Evolutionary conservation across 2,329 filamentous ascomycete species (phyloP).

Genomic region (Stagonosporopsis rhizophila): DNA sequence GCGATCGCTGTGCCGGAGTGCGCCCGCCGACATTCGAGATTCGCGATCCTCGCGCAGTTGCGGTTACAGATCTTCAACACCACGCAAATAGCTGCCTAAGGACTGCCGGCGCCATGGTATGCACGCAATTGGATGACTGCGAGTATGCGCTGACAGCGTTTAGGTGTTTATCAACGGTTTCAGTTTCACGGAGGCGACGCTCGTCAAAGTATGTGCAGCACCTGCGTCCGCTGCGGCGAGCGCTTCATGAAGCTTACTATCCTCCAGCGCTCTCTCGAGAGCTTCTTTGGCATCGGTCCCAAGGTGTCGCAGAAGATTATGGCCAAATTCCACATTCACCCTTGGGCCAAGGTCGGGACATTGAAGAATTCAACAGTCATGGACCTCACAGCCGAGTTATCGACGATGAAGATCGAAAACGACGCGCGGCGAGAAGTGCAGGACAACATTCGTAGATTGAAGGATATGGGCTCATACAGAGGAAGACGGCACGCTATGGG

Average conservation of each 20-base stretch:
- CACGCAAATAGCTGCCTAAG: slow-evolving; percentile 22
- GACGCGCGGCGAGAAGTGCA: slow-evolving; percentile 78
- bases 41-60: slow-evolving; percentile 24
- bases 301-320: slow-evolving; percentile 71
- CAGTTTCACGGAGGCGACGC: slow-evolving; percentile 82
- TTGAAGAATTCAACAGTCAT: slow-evolving; percentile 79
- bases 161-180: slow-evolving; percentile 86
- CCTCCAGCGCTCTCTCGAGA: slow-evolving; percentile 69
- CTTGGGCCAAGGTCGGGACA: slow-evolving; percentile 77
- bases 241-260: slow-evolving; percentile 21
- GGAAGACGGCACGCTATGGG: slow-evolving; percentile 92
- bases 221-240: slow-evolving; percentile 38
- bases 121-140: slow-evolving; percentile 8
- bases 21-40: slow-evolving; percentile 19
- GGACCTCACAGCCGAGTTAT: slow-evolving; percentile 82
- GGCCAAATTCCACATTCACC: slow-evolving; percentile 88
- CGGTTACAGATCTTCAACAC: slow-evolving; percentile 28
- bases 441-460: slow-evolving; percentile 85
- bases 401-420: slow-evolving; percentile 92
- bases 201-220: slow-evolving; percentile 73
- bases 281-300: slow-evolving; percentile 47
- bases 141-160: slow-evolving; percentile 21
- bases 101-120: slow-evolving; percentile 36
- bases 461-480: slow-evolving; percentile 89
- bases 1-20: slow-evolving; percentile 22